These are phyloP conservation scores for Monilinia vaccinii-corymbosi DNA, from an alignment of 2,329 filamentous ascomycete species.

Conservation along the genomic window DNA sequence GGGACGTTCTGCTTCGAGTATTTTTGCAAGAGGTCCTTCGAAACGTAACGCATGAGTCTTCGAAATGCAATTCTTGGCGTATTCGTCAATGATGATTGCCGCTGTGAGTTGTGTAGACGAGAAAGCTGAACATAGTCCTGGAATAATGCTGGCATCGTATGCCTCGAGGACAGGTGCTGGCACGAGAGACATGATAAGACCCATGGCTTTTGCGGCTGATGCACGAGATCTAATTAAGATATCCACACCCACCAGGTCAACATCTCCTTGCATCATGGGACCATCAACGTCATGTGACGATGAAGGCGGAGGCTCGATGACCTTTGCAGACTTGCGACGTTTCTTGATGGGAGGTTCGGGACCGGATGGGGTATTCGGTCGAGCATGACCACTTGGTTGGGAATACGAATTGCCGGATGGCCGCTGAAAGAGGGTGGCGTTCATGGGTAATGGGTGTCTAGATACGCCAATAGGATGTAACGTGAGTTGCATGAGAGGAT, in stretches of 20 bases:
- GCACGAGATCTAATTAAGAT: slow-evolving; percentile 81
- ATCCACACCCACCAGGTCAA: slow-evolving; percentile 87
- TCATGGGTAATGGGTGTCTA: slow-evolving; percentile 86
- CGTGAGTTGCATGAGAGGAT: slow-evolving; percentile 74
- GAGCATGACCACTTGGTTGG: slow-evolving; percentile 37
- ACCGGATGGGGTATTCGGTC: slow-evolving; percentile 31
- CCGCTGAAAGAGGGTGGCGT: slow-evolving; percentile 78
- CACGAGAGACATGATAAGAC: slow-evolving; percentile 70
- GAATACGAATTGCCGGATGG: slow-evolving; percentile 83
- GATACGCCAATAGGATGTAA: slow-evolving; percentile 89
- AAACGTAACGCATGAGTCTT: slow-evolving; percentile 50
- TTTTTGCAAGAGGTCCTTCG: slow-evolving; percentile 55
- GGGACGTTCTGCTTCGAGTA: slow-evolving; percentile 76
- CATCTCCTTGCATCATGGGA: slow-evolving; percentile 94
- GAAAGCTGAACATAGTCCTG: slow-evolving; percentile 60
- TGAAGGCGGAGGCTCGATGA: slow-evolving; percentile 54
- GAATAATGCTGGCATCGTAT: slow-evolving; percentile 57
- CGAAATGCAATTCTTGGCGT: slow-evolving; percentile 51
- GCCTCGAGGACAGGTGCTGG: slow-evolving; percentile 52
- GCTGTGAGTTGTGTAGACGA: slow-evolving; percentile 82
- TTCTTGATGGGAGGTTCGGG: slow-evolving; percentile 57
- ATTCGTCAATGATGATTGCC: slow-evolving; percentile 81
- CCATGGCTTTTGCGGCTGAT: slow-evolving; percentile 79
- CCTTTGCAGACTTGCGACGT: slow-evolving; percentile 76
- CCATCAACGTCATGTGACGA: slow-evolving; percentile 93